These are phyloP conservation scores for Plectosphaerella cucumerina DNA, from an alignment of 2,329 filamentous ascomycete species.

Conservation along the genomic window DNA sequence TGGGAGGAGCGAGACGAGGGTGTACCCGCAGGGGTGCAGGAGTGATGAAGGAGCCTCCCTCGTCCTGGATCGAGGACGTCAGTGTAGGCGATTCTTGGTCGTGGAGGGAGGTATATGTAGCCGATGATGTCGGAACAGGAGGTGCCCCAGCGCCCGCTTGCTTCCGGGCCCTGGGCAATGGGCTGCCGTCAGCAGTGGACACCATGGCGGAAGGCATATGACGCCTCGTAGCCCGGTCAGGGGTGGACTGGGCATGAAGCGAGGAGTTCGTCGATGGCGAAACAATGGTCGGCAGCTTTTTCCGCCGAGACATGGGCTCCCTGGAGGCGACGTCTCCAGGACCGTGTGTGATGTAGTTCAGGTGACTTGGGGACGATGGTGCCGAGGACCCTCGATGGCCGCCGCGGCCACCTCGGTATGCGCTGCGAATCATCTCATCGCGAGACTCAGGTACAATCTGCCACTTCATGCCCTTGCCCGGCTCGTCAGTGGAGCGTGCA, in stretches of 20 bases:
- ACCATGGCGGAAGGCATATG: slow-evolving; percentile 22
- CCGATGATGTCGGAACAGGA: slow-evolving; percentile 31
- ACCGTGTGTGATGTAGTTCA: slow-evolving; percentile 58
- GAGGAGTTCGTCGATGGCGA: slow-evolving; percentile 53
- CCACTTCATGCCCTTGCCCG: slow-evolving; percentile 99
- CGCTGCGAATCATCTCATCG: slow-evolving; percentile 82
- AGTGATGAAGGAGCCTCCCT: slow-evolving; percentile 60
- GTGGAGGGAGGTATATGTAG: slow-evolving; percentile 40
- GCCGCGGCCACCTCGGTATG: slow-evolving; percentile 56
- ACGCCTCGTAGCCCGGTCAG: slow-evolving; percentile 42
- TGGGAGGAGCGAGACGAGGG: slow-evolving; percentile 72
- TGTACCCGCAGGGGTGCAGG: slow-evolving; percentile 70
- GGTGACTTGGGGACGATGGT: slow-evolving; percentile 61
- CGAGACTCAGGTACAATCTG: slow-evolving; percentile 80
- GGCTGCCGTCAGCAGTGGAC: slow-evolving; percentile 54
- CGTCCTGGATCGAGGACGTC: slow-evolving; percentile 61
- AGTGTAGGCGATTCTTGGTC: slow-evolving; percentile 54
- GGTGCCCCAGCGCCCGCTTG: slow-evolving; percentile 20
- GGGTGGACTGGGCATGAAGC: slow-evolving; percentile 52
- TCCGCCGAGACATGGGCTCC: slow-evolving; percentile 51
- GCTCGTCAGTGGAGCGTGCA: slow-evolving; percentile 86
- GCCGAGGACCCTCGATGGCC: slow-evolving; percentile 65
- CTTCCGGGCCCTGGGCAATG: slow-evolving; percentile 54
- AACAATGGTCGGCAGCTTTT: slow-evolving; percentile 46
- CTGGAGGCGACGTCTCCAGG: slow-evolving; percentile 50